phyloP scores from a whole-genome alignment of 164 flowering plant genomes.

The Magnolia changhungtana region DNA sequence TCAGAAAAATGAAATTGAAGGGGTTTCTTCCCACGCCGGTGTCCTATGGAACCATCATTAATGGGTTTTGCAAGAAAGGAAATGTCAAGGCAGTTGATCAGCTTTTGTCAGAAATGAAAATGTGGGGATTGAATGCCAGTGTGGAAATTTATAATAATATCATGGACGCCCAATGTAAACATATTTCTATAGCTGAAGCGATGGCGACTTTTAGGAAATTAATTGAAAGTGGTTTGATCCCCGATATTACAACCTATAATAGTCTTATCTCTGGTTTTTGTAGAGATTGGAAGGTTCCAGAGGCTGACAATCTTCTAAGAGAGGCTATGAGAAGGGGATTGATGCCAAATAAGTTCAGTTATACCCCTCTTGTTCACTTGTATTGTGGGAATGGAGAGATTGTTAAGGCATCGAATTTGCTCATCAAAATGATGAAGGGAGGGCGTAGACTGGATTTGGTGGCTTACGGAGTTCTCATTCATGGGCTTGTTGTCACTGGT shows the following conservation, averaged over 20 bases:
- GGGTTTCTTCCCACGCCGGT: constrained; percentile 61
- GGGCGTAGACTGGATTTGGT: constrained; percentile 58
- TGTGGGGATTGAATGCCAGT: constrained; percentile 48
- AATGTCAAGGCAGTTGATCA: constrained; percentile 44
- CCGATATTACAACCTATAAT: constrained; percentile 64
- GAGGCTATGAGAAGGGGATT: constrained; percentile 41
- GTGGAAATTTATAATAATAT: constrained; percentile 51
- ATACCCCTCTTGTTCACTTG: constrained; percentile 59
- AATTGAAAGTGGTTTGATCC: constrained; percentile 43
- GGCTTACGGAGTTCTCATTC: constrained; percentile 64
- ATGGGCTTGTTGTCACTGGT: constrained; percentile 66
- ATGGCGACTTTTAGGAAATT: constrained; percentile 35
- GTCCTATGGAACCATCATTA: constrained; percentile 69
- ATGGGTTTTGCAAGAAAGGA: constrained; percentile 59
- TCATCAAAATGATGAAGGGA: constrained; percentile 52
- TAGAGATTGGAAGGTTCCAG: constrained; percentile 45
- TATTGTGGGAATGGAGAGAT: constrained; percentile 40
- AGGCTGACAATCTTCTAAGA: constrained; percentile 50
- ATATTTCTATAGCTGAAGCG: constrained; percentile 38
- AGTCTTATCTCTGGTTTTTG: constrained; percentile 50
- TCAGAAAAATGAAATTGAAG: constrained; percentile 56
- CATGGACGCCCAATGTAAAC: constrained; percentile 54
- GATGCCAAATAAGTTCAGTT: constrained; percentile 51
- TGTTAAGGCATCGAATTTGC: constrained; percentile 42
- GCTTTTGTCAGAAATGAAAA: constrained; percentile 57